Conservation (phyloP, 2,329 filamentous ascomycete species). For the Fusarium ramigenum region DNA sequence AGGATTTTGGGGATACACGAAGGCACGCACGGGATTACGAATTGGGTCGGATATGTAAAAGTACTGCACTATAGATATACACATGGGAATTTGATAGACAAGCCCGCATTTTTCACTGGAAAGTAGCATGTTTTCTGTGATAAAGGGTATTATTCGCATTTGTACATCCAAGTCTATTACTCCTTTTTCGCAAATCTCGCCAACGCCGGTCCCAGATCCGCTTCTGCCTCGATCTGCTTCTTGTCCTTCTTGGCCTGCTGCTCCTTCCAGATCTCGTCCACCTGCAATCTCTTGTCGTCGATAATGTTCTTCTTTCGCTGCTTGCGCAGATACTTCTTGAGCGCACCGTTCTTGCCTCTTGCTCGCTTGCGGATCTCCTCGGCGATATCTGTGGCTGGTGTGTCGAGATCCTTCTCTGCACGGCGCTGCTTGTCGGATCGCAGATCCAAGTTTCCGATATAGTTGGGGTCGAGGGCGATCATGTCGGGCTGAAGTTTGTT, state of each 20-base stretch:
- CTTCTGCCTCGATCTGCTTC: conserved; percentile 70
- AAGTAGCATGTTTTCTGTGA: neutral
- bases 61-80: conserved; percentile 21
- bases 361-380: conserved; percentile 79
- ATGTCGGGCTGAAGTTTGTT: conserved; percentile 97
- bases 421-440: conserved; percentile 80
- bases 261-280: conserved; percentile 83
- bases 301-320: conserved; percentile 93
- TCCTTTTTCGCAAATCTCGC: conserved; percentile 83
- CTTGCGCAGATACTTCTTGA: conserved; percentile 91
- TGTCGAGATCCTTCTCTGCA: conserved; percentile 82
- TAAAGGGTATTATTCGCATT: conserved; percentile 43
- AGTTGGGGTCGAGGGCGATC: conserved; percentile 94
- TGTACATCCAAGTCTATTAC: conserved; percentile 42
- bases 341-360: conserved; percentile 86
- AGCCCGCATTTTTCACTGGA: neutral
- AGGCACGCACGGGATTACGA: conserved; percentile 5
- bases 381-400: conserved; percentile 63
- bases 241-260: conserved; percentile 73
- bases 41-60: conserved; percentile 24
- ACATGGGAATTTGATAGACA: conserved; percentile 16
- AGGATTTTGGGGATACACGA: neutral
- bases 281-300: conserved; percentile 89
- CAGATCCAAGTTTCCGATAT: conserved; percentile 87
- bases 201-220: conserved; percentile 85